Base-by-base conservation (phyloP, 2,329 filamentous ascomycete species). In the Clathrospora elynae region DNA sequence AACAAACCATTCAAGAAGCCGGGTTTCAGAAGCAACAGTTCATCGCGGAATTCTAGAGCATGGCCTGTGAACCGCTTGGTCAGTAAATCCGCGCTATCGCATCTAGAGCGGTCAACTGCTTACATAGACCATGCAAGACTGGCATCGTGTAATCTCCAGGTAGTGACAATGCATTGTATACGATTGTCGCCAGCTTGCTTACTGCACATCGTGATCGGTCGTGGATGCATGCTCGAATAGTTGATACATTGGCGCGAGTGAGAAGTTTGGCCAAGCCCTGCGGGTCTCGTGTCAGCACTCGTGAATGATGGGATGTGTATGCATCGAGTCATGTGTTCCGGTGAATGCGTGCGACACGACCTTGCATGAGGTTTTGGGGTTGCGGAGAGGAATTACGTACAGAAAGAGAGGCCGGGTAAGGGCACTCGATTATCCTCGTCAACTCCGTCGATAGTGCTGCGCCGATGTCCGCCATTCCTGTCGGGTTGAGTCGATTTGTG, bases 111-210 rank as follows among this genome's bases (percentile, higher is more conserved):
- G 13, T 25, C 37, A 32, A 42, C 30, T 31, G 39, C 44, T 28
- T 69, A 80, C 78, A 73, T 19, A 83, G 72, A 24, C 55, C 61
- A n/a, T 72, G 62, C 25, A 84, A 61, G 18, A 83, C 67, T 19
- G 72, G 66, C 41, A 82, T 55, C 4, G 78, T 73, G 46, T 77
- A 76, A 3, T 74, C 70, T 64, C 78, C 80, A n/a, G n/a, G n/a
- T 31, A 75, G 71, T 22, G 76, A 71, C 23, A 83, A 62, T 17
- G 74, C 76, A 45, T 78, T 73, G 19, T 77, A 59, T n/a, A 80
- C 51, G 12, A 64, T 51, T n/a, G 49, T 49, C 10, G 59, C 64
- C 28, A 83, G 63, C 14, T 66, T 61, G 8, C 67, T 63, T 31
- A 81, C 61, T 35, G 77, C 74, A 56, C 80, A 82, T 18, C 72